These are phyloP conservation scores for Phanerochaete carnosa DNA, from an alignment of 768 basidiomycete genomes.

Conservation along the genomic window DNA sequence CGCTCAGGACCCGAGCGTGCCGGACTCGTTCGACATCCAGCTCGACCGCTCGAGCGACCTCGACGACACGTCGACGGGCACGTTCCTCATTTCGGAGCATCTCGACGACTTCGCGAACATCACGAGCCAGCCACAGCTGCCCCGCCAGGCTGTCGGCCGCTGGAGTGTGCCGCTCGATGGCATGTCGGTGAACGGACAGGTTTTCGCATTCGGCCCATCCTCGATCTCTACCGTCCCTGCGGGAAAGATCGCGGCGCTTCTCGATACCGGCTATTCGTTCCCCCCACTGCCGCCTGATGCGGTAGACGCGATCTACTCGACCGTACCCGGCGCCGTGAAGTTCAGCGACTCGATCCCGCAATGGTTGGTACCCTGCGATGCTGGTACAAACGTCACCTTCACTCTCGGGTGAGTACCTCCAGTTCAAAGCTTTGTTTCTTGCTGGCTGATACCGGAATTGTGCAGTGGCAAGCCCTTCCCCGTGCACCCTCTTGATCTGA, in stretches of 20 bases:
- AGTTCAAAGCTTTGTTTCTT: neutral
- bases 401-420: constrained; percentile 22
- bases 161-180: constrained; percentile 29
- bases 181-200: constrained; percentile 49
- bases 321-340: constrained; percentile 27
- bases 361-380: constrained; percentile 28
- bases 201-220: constrained; percentile 40
- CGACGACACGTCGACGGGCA: constrained; percentile 17
- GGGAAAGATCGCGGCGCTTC: constrained; percentile 20
- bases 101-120: constrained; percentile 14
- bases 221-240: constrained; percentile 11
- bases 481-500: constrained; percentile 32
- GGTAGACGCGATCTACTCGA: constrained; percentile 27
- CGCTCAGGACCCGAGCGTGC: constrained; percentile 14
- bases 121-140: constrained; percentile 18
- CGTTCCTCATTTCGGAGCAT: constrained; percentile 23
- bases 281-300: constrained; percentile 21
- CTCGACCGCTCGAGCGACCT: constrained; percentile 22
- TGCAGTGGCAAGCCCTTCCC: constrained; percentile 13
- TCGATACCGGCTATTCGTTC: constrained; percentile 27
- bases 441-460: neutral
- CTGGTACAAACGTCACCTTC: constrained; percentile 25
- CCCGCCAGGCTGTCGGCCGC: constrained; percentile 38
- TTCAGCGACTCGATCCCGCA: constrained; percentile 16
- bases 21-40: constrained; percentile 23